Evolutionary conservation across 768 basidiomycete species (phyloP), one percentile per base, ranked within the genome.

Genomic region (Dioszegia crocea): DNA sequence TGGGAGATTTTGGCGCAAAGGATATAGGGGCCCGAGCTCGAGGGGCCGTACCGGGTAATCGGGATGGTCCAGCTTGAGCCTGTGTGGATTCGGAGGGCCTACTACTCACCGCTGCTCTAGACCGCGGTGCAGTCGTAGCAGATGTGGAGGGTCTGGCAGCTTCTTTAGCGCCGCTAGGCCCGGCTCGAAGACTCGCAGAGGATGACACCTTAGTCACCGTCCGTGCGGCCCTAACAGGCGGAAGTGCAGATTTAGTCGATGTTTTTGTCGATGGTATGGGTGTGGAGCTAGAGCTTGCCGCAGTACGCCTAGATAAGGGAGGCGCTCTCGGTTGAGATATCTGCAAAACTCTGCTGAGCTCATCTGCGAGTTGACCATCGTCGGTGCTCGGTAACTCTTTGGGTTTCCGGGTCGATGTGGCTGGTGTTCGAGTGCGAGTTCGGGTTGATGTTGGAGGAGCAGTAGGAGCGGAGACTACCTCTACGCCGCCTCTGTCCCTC

Each of bases 271-370:
- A 27, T 26, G 50, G 24, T n/a, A 4, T 40, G 12, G 24, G 12
- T 4, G 21, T 6, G 4, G 39, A 33, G 21, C 8, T 54, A 12
- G 10, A 10, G 21, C 10, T 31, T 23, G 31, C 41, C 21, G 41
- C 17, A 26, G 21, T 38, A 19, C 29, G 47, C 48, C 29, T 58
- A 47, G 36, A 19, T 17, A 51, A 8, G 17, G 14, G 17, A 9
- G 59, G 36, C 4, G 14, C 45, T 19, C 44, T 47, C 4, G 59
- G 40, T 38, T 60, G 39, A 16, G 58, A 55, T 4, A 63, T 56
- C 47, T 64, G 58, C 56, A 64, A 48, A 2, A 61, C 66, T 39
- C 66, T 47, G 9, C 55, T 50, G 26, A 64, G 30, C 30, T 55
- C 48, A 14, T 59, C 48, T 14, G 60, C 66, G 12, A 68, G 26